phyloP scores from a whole-genome alignment of 495 filamentous ascomycete genomes.

The Neurospora sp. region DNA sequence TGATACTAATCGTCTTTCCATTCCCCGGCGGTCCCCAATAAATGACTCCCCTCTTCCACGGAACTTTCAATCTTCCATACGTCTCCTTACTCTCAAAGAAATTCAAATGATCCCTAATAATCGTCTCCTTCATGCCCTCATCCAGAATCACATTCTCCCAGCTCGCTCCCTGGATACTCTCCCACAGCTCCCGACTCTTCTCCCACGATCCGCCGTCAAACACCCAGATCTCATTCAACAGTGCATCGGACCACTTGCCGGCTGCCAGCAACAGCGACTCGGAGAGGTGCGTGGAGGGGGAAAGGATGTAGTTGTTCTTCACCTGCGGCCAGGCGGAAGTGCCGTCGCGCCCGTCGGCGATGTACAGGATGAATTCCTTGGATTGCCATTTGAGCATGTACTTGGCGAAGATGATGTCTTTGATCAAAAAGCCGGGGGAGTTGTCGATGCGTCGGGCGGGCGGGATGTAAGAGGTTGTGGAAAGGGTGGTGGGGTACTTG shows the following conservation, averaged over 20 bases:
- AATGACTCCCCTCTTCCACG: slow-evolving; percentile 45
- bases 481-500: slow-evolving; percentile 23
- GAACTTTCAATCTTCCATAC: slow-evolving; percentile 49
- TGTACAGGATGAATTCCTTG: slow-evolving; percentile 42
- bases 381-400: slow-evolving; percentile 42
- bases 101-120: slow-evolving; percentile 47
- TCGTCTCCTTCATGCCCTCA: slow-evolving; percentile 46
- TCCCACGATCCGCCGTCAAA: slow-evolving; percentile 52
- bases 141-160: slow-evolving; percentile 64
- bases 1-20: slow-evolving; percentile 61
- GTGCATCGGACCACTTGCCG: slow-evolving; percentile 35
- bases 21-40: slow-evolving; percentile 53
- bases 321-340: slow-evolving; percentile 15
- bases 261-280: slow-evolving; percentile 46
- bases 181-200: slow-evolving; percentile 48
- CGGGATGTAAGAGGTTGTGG: slow-evolving; percentile 37
- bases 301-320: slow-evolving; percentile 41
- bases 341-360: slow-evolving; percentile 42
- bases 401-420: slow-evolving; percentile 40
- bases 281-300: slow-evolving; percentile 25
- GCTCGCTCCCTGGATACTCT: slow-evolving; percentile 41
- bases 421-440: slow-evolving; percentile 31
- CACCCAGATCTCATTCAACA: slow-evolving; percentile 55
- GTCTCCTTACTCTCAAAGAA: slow-evolving; percentile 48
- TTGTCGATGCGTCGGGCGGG: slow-evolving; percentile 41